Percentiles rank a stretch among this genome's conserved stretches.
Evolutionary conservation across 257 asterid genomes (phyloP).

Genomic region (Solanum neorickii): DNA sequence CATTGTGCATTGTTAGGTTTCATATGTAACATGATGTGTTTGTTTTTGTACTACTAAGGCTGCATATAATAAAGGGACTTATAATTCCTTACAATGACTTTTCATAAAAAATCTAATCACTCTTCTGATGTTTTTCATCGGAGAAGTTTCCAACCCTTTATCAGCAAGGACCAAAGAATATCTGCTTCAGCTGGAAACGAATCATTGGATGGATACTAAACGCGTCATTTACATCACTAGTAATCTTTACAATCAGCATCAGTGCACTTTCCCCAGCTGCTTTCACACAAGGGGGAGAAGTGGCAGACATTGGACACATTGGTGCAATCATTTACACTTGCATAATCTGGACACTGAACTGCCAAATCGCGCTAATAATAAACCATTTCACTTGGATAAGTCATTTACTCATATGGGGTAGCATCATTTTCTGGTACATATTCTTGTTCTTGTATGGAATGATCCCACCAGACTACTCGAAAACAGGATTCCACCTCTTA

Average conservation of each 20-base stretch:
- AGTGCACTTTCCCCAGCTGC: constrained; percentile 70
- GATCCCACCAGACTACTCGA: constrained; percentile 17
- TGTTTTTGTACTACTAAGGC: not conserved
- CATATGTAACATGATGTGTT: not conserved
- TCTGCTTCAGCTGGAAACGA: constrained; percentile 80
- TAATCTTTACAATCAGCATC: constrained; percentile 60
- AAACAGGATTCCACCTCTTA: constrained; percentile 46
- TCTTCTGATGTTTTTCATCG: not conserved
- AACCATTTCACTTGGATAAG: constrained; percentile 95
- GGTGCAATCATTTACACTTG: constrained; percentile 90
- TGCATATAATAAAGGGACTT: not conserved
- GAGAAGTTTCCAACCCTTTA: constrained; percentile 89
- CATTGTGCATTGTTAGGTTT: not conserved
- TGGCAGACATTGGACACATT: constrained; percentile 72
- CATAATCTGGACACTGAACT: constrained; percentile 75
- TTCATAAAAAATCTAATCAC: not conserved
- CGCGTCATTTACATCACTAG: constrained; percentile 62
- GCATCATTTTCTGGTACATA: constrained; percentile 63
- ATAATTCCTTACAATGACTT: not conserved
- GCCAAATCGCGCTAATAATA: constrained; percentile 79
- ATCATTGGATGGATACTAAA: constrained; percentile 94
- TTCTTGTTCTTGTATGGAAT: constrained; percentile 63
- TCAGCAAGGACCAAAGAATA: constrained; percentile 87
- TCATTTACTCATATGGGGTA: constrained; percentile 66
- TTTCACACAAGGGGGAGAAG: constrained; percentile 70